Evolutionary conservation across 108 stramenopile species (phyloP).

Genomic region (Epipyxis sp.): DNA sequence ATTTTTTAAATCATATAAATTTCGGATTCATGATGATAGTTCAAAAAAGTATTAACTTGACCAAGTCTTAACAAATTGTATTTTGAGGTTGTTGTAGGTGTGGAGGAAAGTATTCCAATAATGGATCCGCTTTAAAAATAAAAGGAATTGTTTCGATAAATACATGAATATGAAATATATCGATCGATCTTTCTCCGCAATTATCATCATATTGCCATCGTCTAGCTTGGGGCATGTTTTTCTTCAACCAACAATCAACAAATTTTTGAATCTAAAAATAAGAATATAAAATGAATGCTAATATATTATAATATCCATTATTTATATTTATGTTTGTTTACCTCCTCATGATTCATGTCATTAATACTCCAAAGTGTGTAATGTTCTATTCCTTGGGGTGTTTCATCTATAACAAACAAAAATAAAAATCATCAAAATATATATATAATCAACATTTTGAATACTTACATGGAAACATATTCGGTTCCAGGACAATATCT

Average conservation of each 20-base stretch:
- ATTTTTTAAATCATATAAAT: no score
- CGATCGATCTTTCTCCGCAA: constrained; percentile 50
- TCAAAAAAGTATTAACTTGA: no score
- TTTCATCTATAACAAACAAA: constrained; percentile 50
- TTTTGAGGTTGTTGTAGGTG: constrained; percentile 17
- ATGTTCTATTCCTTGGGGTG: constrained; percentile 49
- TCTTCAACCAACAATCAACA: constrained; percentile 44
- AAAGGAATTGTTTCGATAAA: constrained; percentile 40
- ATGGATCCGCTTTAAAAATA: constrained; percentile 1
- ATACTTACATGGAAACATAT: constrained; percentile 38
- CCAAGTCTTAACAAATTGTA: no score
- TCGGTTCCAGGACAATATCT: constrained; percentile 28
- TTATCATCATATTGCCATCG: constrained; percentile 56
- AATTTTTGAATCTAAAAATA: no score
- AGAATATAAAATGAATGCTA: no score
- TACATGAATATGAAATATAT: constrained; percentile 54
- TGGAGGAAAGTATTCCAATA: constrained; percentile 20
- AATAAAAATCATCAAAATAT: constrained; percentile 6
- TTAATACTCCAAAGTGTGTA: constrained; percentile 52
- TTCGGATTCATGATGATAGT: no score
- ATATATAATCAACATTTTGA: constrained; percentile 13
- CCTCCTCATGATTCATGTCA: constrained; percentile 39
- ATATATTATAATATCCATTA: no score
- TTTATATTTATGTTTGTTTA: no score
- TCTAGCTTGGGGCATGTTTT: constrained; percentile 47